These are phyloP conservation scores for Mycena pura DNA, from an alignment of 768 basidiomycete species.

Conservation along the genomic window DNA sequence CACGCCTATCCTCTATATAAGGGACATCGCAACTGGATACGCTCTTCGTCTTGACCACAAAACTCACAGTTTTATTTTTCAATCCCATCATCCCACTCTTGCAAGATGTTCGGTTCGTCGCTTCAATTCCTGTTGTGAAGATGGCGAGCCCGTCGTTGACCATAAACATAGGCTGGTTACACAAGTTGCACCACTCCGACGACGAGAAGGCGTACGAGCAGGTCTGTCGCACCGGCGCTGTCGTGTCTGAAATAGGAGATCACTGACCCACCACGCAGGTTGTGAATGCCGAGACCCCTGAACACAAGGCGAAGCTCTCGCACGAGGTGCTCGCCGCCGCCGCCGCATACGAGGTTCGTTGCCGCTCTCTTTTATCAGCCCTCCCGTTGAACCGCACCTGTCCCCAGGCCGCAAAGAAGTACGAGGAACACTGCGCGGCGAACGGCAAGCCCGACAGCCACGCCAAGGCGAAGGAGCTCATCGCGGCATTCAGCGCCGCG, in stretches of 20 bases:
- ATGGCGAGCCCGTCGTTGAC: too few relatives aligned
- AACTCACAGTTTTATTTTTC: too few relatives aligned
- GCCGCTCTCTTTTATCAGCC: not conserved
- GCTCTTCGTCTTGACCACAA: too few relatives aligned
- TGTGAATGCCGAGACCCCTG: conserved; percentile 2
- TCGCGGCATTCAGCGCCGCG: conserved; percentile 62
- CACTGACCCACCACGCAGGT: conserved; percentile 6
- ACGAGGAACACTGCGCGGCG: conserved; percentile 55
- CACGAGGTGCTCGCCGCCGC: conserved; percentile 76
- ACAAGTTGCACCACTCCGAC: conserved; percentile 9
- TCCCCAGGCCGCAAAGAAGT: conserved; percentile 67
- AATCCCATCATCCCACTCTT: conserved; percentile 1
- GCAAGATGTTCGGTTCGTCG: not conserved
- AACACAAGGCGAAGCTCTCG: conserved; percentile 62
- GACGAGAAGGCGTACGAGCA: conserved; percentile 13
- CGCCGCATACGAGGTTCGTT: conserved; percentile 64
- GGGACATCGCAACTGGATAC: too few relatives aligned
- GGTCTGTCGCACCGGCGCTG: not conserved
- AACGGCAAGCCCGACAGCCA: conserved; percentile 61
- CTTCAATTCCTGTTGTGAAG: not conserved
- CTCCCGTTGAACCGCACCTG: not conserved
- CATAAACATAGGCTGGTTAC: conserved; percentile 9
- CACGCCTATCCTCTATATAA: too few relatives aligned
- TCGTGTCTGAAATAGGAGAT: not conserved
- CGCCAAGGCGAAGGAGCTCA: conserved; percentile 61